These are phyloP conservation scores for Cornus kousa DNA, from an alignment of 148 eudicot species.

Conservation along the genomic window DNA sequence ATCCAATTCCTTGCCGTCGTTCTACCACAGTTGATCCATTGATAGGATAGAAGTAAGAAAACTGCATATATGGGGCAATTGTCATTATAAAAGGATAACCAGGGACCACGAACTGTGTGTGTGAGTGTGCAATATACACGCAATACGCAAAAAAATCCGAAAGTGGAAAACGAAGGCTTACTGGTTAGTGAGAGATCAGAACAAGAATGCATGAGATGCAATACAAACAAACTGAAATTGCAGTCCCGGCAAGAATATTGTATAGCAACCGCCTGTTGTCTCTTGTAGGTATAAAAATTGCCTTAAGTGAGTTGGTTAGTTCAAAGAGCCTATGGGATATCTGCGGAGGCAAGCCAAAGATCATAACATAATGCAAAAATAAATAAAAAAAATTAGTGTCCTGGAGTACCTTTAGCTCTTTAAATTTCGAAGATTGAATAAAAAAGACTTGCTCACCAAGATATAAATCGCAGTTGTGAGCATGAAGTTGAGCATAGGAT, in stretches of 20 bases:
- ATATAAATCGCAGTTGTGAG: constrained; percentile 83
- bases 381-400: neutral
- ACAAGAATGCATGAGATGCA: constrained; percentile 64
- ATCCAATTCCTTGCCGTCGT: too few relatives aligned
- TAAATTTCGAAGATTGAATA: neutral
- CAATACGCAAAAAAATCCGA: neutral
- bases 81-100: neutral
- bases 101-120: neutral
- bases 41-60: too few relatives aligned
- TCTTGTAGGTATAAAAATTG: constrained; percentile 77
- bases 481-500: constrained; percentile 95
- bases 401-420: neutral
- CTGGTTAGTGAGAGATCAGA: constrained; percentile 57
- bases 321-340: constrained; percentile 84
- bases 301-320: constrained; percentile 72
- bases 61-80: neutral
- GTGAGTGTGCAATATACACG: neutral
- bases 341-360: constrained; percentile 42
- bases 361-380: neutral
- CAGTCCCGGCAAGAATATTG: constrained; percentile 76
- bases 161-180: constrained; percentile 30
- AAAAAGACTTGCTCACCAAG: constrained; percentile 45
- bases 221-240: constrained; percentile 64
- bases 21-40: too few relatives aligned
- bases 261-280: constrained; percentile 68